Evolutionary conservation across 2,329 filamentous ascomycete genomes (phyloP), one percentile per base, ranked within the genome.

Genomic region (Scedosporium dehoogii): DNA sequence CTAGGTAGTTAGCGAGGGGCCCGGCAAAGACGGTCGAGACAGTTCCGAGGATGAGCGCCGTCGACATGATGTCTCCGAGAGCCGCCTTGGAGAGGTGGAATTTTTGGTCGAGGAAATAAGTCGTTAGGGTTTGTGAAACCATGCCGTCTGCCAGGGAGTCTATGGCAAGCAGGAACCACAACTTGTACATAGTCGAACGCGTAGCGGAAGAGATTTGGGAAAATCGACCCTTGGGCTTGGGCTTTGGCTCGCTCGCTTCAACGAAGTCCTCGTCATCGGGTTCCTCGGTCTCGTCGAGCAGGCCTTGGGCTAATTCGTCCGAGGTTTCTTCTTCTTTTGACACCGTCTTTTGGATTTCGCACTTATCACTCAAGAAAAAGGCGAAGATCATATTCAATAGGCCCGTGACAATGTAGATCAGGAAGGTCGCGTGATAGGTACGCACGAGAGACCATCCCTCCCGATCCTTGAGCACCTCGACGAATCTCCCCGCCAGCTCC

Each of bases 121-220:
- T 82, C 0, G 83, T 86, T 33, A 85, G 67, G 1, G 81, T 77
- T 66, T 82, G 81, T 3, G 76, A 78, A n/a, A 81, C 79, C 83
- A 88, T 88, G 25, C 85, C 85, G 66, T 88, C 85, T 14, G 85
- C 84, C 9, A 88, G 75, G 2, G 84, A 85, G 71, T 89, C 86
- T 25, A 88, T 75, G 23, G 81, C 79, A 9, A 89, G 77, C 6
- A 89, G 78, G 63, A 86, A 80, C 84, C 85, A 88, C 3, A 89
- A 74, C 59, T 83, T 83, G 70, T 82, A 83, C 80, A 88, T 86
- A 68, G 84, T 78, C 1, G 75, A 77, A 12, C 81, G 77, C 0
- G 85, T 87, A 14, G 80, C 73, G 1, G 73, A 70, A 0, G 85
- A 88, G 60, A 88, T 86, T 64, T 83, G 76, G 1, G 80, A 73